Evolutionary conservation across 495 filamentous ascomycete species (phyloP).

Genomic region (Penicillium tannophilum): DNA sequence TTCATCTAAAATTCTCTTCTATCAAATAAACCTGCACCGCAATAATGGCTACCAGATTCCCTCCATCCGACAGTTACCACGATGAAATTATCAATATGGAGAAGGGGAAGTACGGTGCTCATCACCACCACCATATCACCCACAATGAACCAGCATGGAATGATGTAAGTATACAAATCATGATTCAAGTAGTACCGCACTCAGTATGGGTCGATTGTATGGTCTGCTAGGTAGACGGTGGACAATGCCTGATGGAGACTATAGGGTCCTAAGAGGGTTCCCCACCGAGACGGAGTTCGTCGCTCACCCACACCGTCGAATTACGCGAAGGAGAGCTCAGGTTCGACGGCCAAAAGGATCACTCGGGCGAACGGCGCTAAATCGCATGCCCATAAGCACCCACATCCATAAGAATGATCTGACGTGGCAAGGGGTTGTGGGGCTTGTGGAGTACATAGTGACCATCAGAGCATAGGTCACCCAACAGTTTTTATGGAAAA

Average conservation of each 20-base stretch:
- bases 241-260: background rate
- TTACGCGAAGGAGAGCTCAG: constrained; percentile 16
- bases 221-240: background rate
- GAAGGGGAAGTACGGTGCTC: constrained; percentile 7
- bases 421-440: background rate
- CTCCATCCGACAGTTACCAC: constrained; percentile 9
- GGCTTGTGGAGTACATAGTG: background rate
- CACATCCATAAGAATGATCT: background rate
- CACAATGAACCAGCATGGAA: background rate
- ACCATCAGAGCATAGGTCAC: background rate
- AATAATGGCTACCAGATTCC: constrained; percentile 12
- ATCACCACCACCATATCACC: constrained; percentile 8
- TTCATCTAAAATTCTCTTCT: background rate
- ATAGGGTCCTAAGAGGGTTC: background rate
- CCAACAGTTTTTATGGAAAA: background rate
- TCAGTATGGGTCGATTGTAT: background rate
- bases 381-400: background rate
- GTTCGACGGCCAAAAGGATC: constrained; percentile 22
- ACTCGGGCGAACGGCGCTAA: constrained; percentile 8
- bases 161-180: background rate
- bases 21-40: background rate
- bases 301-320: constrained; percentile 23
- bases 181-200: background rate
- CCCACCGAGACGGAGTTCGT: constrained; percentile 8
- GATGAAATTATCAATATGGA: constrained; percentile 16